Evolutionary conservation across 2,329 filamentous ascomycete genomes (phyloP).

Genomic region (Aquanectria penicillioides): DNA sequence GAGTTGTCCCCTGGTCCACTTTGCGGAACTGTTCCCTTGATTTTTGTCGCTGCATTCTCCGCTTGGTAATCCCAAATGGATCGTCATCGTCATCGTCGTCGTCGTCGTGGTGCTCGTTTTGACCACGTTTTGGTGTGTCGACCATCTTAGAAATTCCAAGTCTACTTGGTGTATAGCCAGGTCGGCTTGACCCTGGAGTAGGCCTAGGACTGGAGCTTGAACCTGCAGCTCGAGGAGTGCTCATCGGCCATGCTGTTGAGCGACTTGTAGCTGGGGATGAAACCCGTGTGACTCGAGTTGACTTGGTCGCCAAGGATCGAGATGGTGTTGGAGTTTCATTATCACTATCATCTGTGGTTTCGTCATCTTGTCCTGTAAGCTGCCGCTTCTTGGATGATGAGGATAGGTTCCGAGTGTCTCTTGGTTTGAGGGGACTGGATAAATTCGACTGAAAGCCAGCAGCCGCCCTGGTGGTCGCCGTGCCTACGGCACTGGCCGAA

Average conservation of each 20-base stretch:
- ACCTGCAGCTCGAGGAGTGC: conserved; percentile 24
- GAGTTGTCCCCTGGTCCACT: conserved; percentile 18
- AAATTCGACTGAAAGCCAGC: conserved; percentile 39
- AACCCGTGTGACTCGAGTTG: not conserved
- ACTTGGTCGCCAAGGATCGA: conserved; percentile 13
- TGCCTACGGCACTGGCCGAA: conserved; percentile 32
- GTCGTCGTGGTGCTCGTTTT: conserved; percentile 15
- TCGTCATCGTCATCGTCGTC: conserved; percentile 45
- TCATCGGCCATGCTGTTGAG: conserved; percentile 23
- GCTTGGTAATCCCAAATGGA: conserved; percentile 48
- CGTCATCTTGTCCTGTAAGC: conserved; percentile 21
- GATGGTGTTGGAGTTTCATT: conserved; percentile 32
- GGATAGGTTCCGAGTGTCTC: not conserved
- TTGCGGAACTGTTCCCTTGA: conserved; percentile 43
- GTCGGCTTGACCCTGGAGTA: not conserved
- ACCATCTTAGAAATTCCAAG: not conserved
- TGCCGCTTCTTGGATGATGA: conserved; percentile 28
- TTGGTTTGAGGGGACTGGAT: conserved; percentile 26
- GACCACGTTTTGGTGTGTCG: not conserved
- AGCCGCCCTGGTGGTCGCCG: conserved; percentile 39
- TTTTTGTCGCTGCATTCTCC: conserved; percentile 44
- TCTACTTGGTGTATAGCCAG: conserved; percentile 15
- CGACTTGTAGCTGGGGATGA: conserved; percentile 24
- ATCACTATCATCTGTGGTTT: conserved; percentile 28
- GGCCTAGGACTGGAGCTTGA: conserved; percentile 15